Percentiles rank a stretch among this genome's conserved stretches.
These are phyloP conservation scores for Buddleja alternifolia DNA, from an alignment of 257 asterid species.

Conservation along the genomic window DNA sequence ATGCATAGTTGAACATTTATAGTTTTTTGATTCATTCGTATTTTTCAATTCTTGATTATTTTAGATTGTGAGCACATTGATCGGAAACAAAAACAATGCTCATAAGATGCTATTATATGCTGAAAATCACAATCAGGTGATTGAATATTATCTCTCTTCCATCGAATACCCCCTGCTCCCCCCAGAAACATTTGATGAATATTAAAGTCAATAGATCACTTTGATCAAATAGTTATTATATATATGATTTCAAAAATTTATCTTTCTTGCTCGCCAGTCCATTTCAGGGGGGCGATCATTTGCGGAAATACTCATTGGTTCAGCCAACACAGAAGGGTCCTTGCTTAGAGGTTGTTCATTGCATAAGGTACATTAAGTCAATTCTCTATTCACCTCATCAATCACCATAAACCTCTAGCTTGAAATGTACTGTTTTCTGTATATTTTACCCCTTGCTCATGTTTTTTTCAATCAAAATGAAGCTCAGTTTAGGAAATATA, in stretches of 20 bases:
- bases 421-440: slow-evolving; percentile 2
- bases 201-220: background rate
- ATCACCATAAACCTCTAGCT: slow-evolving; percentile 6
- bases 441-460: slow-evolving; percentile 5
- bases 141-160: slow-evolving; percentile 18
- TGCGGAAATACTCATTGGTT: slow-evolving; percentile 88
- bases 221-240: slow-evolving; percentile 23
- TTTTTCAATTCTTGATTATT: slow-evolving; percentile 31
- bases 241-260: slow-evolving; percentile 24
- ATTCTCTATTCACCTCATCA: slow-evolving; percentile 11
- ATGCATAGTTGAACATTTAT: slow-evolving; percentile 17
- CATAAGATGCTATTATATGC: slow-evolving; percentile 88
- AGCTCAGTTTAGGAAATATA: slow-evolving; percentile 19
- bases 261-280: slow-evolving; percentile 64
- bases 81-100: slow-evolving; percentile 55
- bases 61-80: slow-evolving; percentile 76
- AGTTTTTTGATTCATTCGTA: slow-evolving; percentile 4
- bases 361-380: slow-evolving; percentile 66
- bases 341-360: slow-evolving; percentile 78
- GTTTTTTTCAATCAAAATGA: slow-evolving; percentile 8
- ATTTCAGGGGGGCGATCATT: slow-evolving; percentile 89
- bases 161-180: background rate
- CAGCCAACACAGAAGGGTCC: slow-evolving; percentile 58
- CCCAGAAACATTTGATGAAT: background rate
- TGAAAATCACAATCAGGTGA: slow-evolving; percentile 97